phyloP scores from a whole-genome alignment of 257 asterid species.

The Solanum peruvianum region DNA sequence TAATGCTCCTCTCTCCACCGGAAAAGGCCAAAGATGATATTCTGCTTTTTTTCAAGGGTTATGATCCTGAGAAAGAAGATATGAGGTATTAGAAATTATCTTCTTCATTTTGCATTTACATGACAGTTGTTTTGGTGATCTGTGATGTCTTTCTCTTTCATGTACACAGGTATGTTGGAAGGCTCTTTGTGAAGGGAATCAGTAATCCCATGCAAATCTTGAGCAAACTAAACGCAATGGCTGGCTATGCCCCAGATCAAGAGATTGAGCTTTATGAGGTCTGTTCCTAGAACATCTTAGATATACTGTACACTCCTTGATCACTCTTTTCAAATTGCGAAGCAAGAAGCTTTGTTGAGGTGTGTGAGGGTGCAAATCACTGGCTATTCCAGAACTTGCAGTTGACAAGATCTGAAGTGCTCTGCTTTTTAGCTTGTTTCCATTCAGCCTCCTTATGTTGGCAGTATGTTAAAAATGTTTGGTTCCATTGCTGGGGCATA shows the following conservation, averaged over 20 bases:
- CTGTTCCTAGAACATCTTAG: background rate
- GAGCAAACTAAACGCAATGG: conserved; percentile 64
- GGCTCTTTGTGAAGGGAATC: conserved; percentile 62
- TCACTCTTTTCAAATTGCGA: background rate
- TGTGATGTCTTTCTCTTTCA: conserved; percentile 1
- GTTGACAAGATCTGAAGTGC: background rate
- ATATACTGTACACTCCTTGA: background rate
- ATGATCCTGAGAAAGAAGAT: conserved; percentile 72
- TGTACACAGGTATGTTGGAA: conserved; percentile 56
- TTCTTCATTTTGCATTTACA: background rate
- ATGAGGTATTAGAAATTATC: conserved; percentile 41
- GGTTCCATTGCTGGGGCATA: background rate
- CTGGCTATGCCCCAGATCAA: conserved; percentile 81
- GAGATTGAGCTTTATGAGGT: conserved; percentile 95
- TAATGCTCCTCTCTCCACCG: conserved; percentile 51
- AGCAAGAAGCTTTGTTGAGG: background rate
- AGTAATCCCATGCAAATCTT: conserved; percentile 64
- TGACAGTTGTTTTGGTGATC: background rate
- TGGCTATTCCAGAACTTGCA: background rate
- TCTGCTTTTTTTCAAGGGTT: background rate
- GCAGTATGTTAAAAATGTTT: background rate
- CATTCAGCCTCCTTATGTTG: background rate
- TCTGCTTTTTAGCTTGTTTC: background rate
- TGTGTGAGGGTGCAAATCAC: background rate
- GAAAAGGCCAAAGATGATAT: conserved; percentile 33